Percentiles rank a stretch among this genome's conserved stretches.
Conservation (phyloP, 2,329 filamentous ascomycete species). For the Exophiala calicioides region DNA sequence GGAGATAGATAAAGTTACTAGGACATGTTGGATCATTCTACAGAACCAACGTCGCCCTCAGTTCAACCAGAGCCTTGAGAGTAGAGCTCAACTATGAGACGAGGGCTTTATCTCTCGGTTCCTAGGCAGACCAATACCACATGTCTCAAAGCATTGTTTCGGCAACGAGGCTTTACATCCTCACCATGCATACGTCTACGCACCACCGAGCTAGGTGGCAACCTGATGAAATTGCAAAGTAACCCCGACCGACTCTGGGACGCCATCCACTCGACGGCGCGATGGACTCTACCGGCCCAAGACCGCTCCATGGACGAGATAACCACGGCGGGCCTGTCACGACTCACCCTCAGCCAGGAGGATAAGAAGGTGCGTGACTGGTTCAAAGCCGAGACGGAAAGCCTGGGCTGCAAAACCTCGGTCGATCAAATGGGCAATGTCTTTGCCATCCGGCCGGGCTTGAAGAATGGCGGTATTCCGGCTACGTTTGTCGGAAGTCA, state of each 20-base stretch:
- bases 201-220: slow-evolving; percentile 17
- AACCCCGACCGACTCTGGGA: slow-evolving; percentile 22
- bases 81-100: background rate
- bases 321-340: slow-evolving; percentile 33
- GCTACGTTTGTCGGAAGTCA: slow-evolving; percentile 35
- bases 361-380: slow-evolving; percentile 73
- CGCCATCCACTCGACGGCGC: slow-evolving; percentile 23
- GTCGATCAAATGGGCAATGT: slow-evolving; percentile 79
- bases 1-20: too few species aligned
- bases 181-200: slow-evolving; percentile 3
- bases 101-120: too few species aligned
- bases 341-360: slow-evolving; percentile 69
- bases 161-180: slow-evolving; percentile 6
- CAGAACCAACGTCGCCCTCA: too few species aligned
- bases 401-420: slow-evolving; percentile 65
- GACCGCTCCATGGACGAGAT: slow-evolving; percentile 14
- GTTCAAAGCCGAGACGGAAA: slow-evolving; percentile 66
- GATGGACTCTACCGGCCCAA: slow-evolving; percentile 19
- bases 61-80: too few species aligned
- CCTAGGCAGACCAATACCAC: too few species aligned
- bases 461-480: slow-evolving; percentile 52
- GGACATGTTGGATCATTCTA: too few species aligned
- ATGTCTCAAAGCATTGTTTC: too few species aligned
- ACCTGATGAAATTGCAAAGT: slow-evolving; percentile 13
- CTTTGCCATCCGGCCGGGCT: slow-evolving; percentile 70